Evolutionary conservation across 331 rosid species (phyloP), one percentile per base, ranked within the genome.

Genomic region (Acacia pycnantha): DNA sequence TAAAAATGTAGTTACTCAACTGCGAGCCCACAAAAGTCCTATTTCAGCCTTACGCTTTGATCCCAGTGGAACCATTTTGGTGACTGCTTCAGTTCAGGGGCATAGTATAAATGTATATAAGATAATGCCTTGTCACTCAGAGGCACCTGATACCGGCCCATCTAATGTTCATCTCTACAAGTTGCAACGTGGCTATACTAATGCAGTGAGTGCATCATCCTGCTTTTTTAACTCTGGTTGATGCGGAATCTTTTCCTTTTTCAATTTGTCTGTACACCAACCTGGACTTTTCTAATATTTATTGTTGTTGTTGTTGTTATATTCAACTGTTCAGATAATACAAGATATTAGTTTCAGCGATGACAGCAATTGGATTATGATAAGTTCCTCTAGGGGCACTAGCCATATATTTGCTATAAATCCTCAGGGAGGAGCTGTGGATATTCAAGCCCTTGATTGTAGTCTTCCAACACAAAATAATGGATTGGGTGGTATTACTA

Each of bases 301-400:
- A 16, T 18, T 58, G 65, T 22, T 58, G 29, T 56, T 53, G 24
- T 56, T 53, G 24, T 56, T 56, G 13, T 58, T 58, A 11, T 9
- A 58, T 65, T 86, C 40, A 5, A 47, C 24, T 81, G 84, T 77
- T 77, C 93, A 96, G 99, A 94, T 94, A 77, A 96, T 96, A 85
- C 98, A 92, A 85, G 98, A 96, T 84, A 92, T 94, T 48, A 96
- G 97, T 88, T 96, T 96, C 81, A 94, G 99, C 76, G 83, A 85
- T 26, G 99, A 94, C 89, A 96, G 99, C 91, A 94, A 88, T 88
- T 96, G 99, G 99, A 92, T 96, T 85, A 89, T 96, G 97, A 92
- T 96, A 80, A 94, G 98, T 85, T 96, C 99, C 76, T 96, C 97
- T 54, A 89, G 98, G 88, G 98, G 99, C 66, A 96, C 99, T 33